A percentile compares a stretch with the other conserved stretches of the same genome.
Evolutionary conservation across 1,139 yeast genomes (phyloP).

Genomic region (Blastobotrys apis): DNA sequence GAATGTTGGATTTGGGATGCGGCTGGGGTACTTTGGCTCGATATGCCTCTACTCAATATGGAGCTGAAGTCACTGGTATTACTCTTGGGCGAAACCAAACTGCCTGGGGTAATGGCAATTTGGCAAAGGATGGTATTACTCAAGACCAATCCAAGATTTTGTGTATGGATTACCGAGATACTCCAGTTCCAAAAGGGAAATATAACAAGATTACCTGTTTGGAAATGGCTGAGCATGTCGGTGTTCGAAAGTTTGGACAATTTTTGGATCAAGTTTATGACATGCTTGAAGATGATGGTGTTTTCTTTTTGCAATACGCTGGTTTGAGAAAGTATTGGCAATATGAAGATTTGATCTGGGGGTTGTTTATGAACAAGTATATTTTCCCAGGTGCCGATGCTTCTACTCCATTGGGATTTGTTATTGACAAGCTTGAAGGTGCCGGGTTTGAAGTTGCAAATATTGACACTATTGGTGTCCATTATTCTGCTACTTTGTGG

Average conservation of each 20-base stretch:
- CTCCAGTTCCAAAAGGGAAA: conserved; percentile 64
- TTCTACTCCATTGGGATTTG: conserved; percentile 86
- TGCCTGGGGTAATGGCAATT: conserved; percentile 75
- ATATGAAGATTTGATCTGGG: conserved; percentile 92
- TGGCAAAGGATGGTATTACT: conserved; percentile 63
- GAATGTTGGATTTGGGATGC: conserved; percentile 80
- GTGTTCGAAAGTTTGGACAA: conserved; percentile 74
- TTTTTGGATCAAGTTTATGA: conserved; percentile 78
- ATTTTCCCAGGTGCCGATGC: conserved; percentile 98
- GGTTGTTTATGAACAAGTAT: conserved; percentile 92
- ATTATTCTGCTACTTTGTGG: conserved; percentile 88
- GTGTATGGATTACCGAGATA: conserved; percentile 87
- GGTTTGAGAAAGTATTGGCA: conserved; percentile 93
- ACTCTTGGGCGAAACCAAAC: conserved; percentile 91
- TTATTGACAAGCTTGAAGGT: conserved; percentile 69
- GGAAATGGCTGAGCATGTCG: conserved; percentile 97
- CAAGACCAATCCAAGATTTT: conserved; percentile 68
- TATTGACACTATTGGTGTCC: conserved; percentile 86
- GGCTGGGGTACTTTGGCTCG: conserved; percentile 97
- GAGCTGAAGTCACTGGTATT: conserved; percentile 84
- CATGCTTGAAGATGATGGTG: conserved; percentile 87
- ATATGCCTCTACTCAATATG: conserved; percentile 75
- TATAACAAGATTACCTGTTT: conserved; percentile 86
- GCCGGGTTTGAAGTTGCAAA: conserved; percentile 84
- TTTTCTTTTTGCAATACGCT: conserved; percentile 82